Evolutionary conservation across 176 grass and related monocot genomes (phyloP).

Genomic region (Tillandsia fasciculata): DNA sequence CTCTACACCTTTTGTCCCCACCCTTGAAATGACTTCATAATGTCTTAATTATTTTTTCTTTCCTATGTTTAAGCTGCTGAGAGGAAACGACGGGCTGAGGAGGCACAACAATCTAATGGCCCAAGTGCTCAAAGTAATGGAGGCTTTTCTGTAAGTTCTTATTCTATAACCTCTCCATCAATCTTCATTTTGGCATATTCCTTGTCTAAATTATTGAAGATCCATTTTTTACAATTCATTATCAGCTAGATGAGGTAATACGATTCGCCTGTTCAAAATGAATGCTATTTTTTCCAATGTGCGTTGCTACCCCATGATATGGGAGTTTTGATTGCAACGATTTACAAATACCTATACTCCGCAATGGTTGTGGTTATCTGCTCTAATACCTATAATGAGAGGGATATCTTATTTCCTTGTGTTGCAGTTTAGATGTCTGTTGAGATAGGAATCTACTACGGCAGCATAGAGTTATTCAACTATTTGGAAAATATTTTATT

Average conservation of each 20-base stretch:
- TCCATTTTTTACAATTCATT: neutral
- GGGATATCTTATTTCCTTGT: neutral
- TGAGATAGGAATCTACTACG: too few species aligned
- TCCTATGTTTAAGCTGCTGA: constrained; percentile 40
- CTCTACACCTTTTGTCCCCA: too few species aligned
- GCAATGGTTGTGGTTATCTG: neutral
- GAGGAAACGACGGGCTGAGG: constrained; percentile 66
- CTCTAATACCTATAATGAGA: neutral
- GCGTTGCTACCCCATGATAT: neutral
- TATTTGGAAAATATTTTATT: too few species aligned
- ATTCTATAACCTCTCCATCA: constrained; percentile 2
- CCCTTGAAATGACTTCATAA: neutral
- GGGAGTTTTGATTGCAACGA: neutral
- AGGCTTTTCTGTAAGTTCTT: constrained; percentile 55
- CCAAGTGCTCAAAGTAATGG: constrained; percentile 53
- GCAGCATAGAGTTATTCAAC: too few species aligned
- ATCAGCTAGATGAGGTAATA: neutral
- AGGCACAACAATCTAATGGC: constrained; percentile 50
- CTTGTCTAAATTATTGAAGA: neutral
- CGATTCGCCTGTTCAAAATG: neutral
- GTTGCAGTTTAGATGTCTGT: neutral
- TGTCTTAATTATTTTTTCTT: constrained; percentile 19
- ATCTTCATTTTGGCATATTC: neutral
- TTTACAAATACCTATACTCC: neutral
- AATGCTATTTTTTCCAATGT: neutral